Base-by-base conservation (phyloP, 768 basidiomycete genomes). In the Pleurotus salmoneostramineus region DNA sequence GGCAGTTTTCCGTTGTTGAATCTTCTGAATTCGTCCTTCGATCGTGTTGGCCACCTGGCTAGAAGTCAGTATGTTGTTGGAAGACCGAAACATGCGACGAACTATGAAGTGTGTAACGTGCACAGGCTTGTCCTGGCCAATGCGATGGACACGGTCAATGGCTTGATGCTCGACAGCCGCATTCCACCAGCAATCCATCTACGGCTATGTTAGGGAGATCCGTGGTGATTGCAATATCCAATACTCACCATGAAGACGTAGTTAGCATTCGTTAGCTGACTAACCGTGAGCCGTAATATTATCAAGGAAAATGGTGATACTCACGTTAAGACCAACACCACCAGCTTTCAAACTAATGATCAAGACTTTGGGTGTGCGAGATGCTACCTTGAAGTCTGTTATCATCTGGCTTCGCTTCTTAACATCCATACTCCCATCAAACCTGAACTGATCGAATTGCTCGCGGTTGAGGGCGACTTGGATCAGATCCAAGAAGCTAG, bases 181-280 rank as follows among this genome's bases (percentile, higher is more conserved):
- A 67, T 93, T 93, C 91, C 91, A 93, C 91, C 91, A 93, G 63
- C 90, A 93, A 65, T 93, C 91, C 91, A 93, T 93, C 91, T 93
- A 57, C 7, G 44, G 47, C 42, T 35, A 57, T 57, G 58, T 56
- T 52, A 6, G 4, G 2, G 1, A 27, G 21, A 27, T 43, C 36
- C 56, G 43, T 21, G 37, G n/a, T 8, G 15, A 47, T 21, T 40
- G 27, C 8, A 47, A 15, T 14, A 21, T 45, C n/a, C 10, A 15
- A n/a, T 3, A 65, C 76, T 59, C 62, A 88, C 91, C 90, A 94
- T 90, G 67, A 89, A 93, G 8, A 93, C 92, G 70, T 93, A 79
- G 65, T 93, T 91, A 5, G 92, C 92, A 10, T 77, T 81, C 27
- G 92, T 92, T 56, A 93, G 71, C 88, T 88, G 52, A 5, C 37